Base-by-base conservation (phyloP, 169 alveolate genomes). In the Plasmodium malariae region DNA sequence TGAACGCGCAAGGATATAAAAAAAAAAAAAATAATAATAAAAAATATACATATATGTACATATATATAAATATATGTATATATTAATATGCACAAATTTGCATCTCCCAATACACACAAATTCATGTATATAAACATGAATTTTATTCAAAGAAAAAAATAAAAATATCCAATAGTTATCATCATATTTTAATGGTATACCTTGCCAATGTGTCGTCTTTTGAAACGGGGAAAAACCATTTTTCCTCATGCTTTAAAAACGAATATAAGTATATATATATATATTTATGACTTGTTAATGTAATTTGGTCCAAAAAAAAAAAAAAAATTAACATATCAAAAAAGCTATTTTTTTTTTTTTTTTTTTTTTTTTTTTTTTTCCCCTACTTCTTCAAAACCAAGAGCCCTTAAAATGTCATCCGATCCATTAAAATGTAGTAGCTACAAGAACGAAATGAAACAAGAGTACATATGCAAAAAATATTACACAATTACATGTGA, bases 141-240 rank as follows among this genome's bases (percentile, higher is more conserved):
- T n/a, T n/a, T n/a, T n/a, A n/a, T n/a, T 3, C 5, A 51, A 51
- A 51, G 14, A 51, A 51, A 51, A 51, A 51, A 51, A 51, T 7
- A 51, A 51, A 51, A 51, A 51, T 9, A 40, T 9, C 51, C 51
- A 40, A 60, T 54, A 54, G 26, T 43, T 19, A 0, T 36, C 5
- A 11, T 7, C 54, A 34, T 12, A 37, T 36, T 51, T 55, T 36
- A 6, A 7, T 37, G 11, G 24, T 26, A 21, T 74, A 74, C 88
- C 67, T 40, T 40, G 67, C 12, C 54, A 74, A 65, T 65, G 74
- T 60, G 26, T 21, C 32, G 54, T 74, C 88, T 12, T 74, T 74
- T 65, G 74, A 30, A 30, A 74, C 73, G 7, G 88, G 88, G 40
- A 74, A 74, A 68, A 74, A 74, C 88, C 88, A 74, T 74, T 45